These are phyloP conservation scores for Candida buenavistaensis DNA, from an alignment of 1,139 yeast genomes.

Conservation along the genomic window DNA sequence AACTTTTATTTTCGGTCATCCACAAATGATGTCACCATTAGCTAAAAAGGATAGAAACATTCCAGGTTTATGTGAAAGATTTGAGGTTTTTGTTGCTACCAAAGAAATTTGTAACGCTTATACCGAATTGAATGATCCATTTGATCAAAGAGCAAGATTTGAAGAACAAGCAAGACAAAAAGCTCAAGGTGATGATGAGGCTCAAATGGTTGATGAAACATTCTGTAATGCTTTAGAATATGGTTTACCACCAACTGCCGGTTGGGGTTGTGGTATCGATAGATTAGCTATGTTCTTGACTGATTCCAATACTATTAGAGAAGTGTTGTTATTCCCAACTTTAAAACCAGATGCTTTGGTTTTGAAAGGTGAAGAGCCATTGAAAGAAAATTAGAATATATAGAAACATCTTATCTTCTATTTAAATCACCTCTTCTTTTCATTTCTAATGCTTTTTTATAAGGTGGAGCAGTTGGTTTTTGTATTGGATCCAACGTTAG, in stretches of 20 bases:
- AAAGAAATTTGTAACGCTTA: conserved; percentile 98
- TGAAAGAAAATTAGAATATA: conserved; percentile 7
- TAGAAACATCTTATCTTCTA: conserved; percentile 15
- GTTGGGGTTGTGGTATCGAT: conserved; percentile 99
- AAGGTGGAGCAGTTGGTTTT: conserved; percentile 94
- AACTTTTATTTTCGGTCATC: conserved; percentile 97
- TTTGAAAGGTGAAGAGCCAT: conserved; percentile 38
- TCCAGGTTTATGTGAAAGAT: conserved; percentile 97
- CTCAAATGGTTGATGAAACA: conserved; percentile 92
- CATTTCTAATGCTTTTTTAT: conserved; percentile 84
- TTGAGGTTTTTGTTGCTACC: conserved; percentile 97
- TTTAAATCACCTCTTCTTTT: conserved; percentile 69
- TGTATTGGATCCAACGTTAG: conserved; percentile 84
- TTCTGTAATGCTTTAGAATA: conserved; percentile 97
- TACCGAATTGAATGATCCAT: conserved; percentile 98
- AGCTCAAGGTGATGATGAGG: conserved; percentile 99
- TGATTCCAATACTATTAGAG: conserved; percentile 95
- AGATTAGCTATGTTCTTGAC: conserved; percentile 98
- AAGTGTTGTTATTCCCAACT: conserved; percentile 96
- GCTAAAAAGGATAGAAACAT: conserved; percentile 92
- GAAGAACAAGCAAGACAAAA: conserved; percentile 99
- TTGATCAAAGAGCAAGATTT: conserved; percentile 94
- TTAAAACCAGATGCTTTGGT: conserved; percentile 81
- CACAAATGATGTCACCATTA: conserved; percentile 99
- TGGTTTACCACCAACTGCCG: conserved; percentile 99